Evolutionary conservation across 495 filamentous ascomycete species (phyloP), one percentile per base, ranked within the genome.

Genomic region (Tetracladium marchalianum): DNA sequence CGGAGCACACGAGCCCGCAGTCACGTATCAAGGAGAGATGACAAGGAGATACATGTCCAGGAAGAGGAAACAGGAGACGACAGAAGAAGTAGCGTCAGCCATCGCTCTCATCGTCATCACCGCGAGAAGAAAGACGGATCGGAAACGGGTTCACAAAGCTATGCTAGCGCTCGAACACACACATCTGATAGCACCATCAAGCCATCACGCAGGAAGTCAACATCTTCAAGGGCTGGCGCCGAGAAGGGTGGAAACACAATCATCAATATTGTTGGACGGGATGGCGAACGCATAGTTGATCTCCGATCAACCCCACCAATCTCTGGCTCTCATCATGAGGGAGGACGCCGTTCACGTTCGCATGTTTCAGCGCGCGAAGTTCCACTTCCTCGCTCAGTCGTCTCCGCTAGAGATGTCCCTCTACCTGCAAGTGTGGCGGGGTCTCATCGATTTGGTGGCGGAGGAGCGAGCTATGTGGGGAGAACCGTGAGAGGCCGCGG

Each of bases 71-170:
- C 3, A 27, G 22, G 22, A 27, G 22, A 27, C 7, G 22, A 27
- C 7, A 27, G 22, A 27, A 27, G 22, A 27, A 27, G 22, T 27
- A 31, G 50, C 56, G 18, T 60, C 59, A 49, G 58, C 58, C 4
- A 58, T 52, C 61, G 55, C 59, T 39, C 54, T 62, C 39, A 64
- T 62, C 54, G 69, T 63, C 18, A 56, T 66, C 44, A 66, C 63
- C 57, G 68, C 61, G 59, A 67, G 62, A 35, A 7, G 24, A 32
- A 22, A 45, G 22, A 27, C 3, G 34, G 15, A 33, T 19, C 31
- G 11, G 35, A 31, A 46, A 18, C 22, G n/a, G 11, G 43, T 17
- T 35, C 27, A 18, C 10, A 43, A 17, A 43, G 41, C 18, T 43
- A 43, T 43, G 43, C 50, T 68, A 64, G 51, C 54, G 55, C 39